These are phyloP conservation scores for Ajuga reptans DNA, from an alignment of 305 asterid genomes.

Conservation along the genomic window DNA sequence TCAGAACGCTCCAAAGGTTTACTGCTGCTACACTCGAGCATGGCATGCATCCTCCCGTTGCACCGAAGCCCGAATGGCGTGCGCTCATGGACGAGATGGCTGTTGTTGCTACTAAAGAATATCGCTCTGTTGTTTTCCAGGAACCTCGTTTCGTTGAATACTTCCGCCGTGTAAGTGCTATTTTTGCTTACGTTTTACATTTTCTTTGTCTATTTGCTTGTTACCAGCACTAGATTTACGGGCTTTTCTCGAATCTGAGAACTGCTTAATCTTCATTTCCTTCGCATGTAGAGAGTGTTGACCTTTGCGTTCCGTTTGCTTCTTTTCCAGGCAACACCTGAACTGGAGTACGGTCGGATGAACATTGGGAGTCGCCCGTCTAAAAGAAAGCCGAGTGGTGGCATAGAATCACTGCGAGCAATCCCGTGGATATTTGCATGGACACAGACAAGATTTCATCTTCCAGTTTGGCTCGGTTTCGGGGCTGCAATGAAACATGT, in stretches of 20 bases:
- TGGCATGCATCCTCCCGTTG: conserved; percentile 72
- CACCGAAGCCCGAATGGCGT: conserved; percentile 92
- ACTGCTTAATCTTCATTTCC: neutral
- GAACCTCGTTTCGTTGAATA: conserved; percentile 89
- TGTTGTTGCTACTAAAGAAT: conserved; percentile 61
- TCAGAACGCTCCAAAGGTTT: conserved; percentile 76
- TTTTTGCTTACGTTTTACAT: neutral
- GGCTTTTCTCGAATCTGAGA: neutral
- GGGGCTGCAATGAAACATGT: conserved; percentile 63
- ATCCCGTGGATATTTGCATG: conserved; percentile 98
- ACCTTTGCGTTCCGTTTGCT: neutral
- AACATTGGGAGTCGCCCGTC: conserved; percentile 94
- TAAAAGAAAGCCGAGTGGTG: conserved; percentile 85
- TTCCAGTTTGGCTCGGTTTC: conserved; percentile 94
- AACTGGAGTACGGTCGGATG: conserved; percentile 88
- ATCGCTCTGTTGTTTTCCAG: conserved; percentile 71
- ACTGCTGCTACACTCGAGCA: conserved; percentile 93
- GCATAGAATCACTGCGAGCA: conserved; percentile 88
- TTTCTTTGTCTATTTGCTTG: neutral
- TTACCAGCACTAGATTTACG: neutral
- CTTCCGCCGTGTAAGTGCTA: conserved; percentile 73
- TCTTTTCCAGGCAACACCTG: conserved; percentile 72
- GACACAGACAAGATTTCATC: conserved; percentile 95
- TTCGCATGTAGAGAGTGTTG: neutral
- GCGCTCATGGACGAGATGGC: conserved; percentile 82